A percentile compares a stretch with the other conserved stretches of the same genome.
Conservation (phyloP, 805 yeast genomes). For the Candida awuae region DNA sequence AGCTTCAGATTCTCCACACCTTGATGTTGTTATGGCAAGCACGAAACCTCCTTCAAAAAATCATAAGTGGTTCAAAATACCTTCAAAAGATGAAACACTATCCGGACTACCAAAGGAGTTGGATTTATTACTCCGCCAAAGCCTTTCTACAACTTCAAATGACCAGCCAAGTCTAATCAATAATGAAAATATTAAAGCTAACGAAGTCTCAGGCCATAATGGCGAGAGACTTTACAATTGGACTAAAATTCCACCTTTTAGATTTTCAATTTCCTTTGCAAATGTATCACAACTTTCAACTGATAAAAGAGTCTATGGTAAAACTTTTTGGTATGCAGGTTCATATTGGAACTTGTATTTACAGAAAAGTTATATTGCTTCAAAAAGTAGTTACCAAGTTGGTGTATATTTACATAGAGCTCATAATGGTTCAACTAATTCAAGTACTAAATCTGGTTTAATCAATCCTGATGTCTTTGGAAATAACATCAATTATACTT, state of each 20-base stretch:
- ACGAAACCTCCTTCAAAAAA: constrained; percentile 23
- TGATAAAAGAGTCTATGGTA: constrained; percentile 42
- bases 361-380: constrained; percentile 36
- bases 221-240: constrained; percentile 25
- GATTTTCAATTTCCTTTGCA: constrained; percentile 46
- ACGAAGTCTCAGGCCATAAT: constrained; percentile 14
- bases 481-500: constrained; percentile 21
- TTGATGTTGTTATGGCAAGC: constrained; percentile 25
- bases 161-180: background rate
- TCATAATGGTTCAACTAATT: constrained; percentile 25
- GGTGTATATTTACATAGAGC: constrained; percentile 53
- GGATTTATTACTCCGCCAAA: constrained; percentile 14
- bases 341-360: constrained; percentile 51
- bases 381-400: constrained; percentile 38
- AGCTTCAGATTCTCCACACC: constrained; percentile 21
- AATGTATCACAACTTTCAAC: constrained; percentile 37
- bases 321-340: constrained; percentile 53
- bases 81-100: constrained; percentile 40
- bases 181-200: constrained; percentile 21
- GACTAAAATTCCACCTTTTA: constrained; percentile 44
- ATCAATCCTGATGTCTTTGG: constrained; percentile 33
- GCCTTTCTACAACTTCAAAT: constrained; percentile 5
- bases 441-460: constrained; percentile 34
- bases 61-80: constrained; percentile 33
- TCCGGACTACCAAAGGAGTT: constrained; percentile 37